Percentiles rank a stretch among this genome's conserved stretches.
Evolutionary conservation across 208 protist genomes (phyloP).

Genomic region (Naegleria fowleri): DNA sequence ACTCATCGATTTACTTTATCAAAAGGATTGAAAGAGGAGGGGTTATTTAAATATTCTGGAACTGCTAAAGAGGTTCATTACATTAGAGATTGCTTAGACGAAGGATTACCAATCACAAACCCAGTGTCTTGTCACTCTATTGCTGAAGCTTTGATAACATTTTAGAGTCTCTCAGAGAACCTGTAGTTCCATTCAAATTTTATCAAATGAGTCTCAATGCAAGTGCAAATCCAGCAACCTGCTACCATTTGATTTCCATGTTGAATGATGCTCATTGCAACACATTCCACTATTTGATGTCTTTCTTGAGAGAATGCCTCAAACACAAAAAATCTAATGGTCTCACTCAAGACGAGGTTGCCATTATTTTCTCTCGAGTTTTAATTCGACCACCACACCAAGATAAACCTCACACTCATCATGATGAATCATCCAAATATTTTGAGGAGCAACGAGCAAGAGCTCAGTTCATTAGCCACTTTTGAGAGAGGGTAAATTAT

Average conservation of each 20-base stretch:
- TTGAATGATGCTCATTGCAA: conserved; percentile 4
- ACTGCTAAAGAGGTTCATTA: not conserved
- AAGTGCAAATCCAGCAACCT: not conserved
- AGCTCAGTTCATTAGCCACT: not conserved
- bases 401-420: not conserved
- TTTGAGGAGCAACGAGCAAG: not conserved
- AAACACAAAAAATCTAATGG: not conserved
- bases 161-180: conserved; percentile 12
- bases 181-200: conserved; percentile 10
- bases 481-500: not conserved
- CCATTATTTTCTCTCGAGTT: conserved; percentile 20
- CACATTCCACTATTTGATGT: conserved; percentile 27
- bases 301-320: conserved; percentile 26
- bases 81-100: not conserved
- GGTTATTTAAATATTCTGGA: conserved; percentile 8
- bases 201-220: not conserved
- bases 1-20: conserved; percentile 28
- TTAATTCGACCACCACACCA: conserved; percentile 2
- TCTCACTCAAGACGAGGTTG: not conserved
- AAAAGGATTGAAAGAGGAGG: conserved; percentile 23
- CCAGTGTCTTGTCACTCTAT: not conserved
- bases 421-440: not conserved
- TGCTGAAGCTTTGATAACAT: conserved; percentile 10
- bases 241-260: not conserved
- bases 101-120: not conserved